Conservation (phyloP, 106 monocot species). For the Apostasia ramifera region DNA sequence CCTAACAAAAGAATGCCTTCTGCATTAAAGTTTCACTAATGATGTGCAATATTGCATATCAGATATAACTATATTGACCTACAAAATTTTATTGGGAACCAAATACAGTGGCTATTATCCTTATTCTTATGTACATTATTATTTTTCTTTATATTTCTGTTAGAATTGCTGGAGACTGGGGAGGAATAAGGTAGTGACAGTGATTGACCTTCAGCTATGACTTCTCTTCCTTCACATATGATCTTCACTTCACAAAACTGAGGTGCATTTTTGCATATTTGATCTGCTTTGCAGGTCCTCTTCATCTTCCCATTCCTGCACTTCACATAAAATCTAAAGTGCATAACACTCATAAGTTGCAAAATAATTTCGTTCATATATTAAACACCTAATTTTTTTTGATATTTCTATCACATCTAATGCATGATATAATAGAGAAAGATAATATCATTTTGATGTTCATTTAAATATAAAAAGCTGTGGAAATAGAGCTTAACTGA, state of each 20-base stretch:
- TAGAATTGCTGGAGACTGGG: not conserved
- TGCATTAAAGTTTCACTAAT: too few relatives aligned
- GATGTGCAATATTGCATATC: too few relatives aligned
- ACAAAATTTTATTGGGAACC: slow-evolving; percentile 18
- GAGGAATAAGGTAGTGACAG: not conserved
- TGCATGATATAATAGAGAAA: too few relatives aligned
- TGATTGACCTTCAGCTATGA: slow-evolving; percentile 3
- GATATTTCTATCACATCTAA: too few relatives aligned
- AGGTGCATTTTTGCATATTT: slow-evolving; percentile 49
- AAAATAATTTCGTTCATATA: too few relatives aligned
- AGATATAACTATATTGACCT: too few relatives aligned
- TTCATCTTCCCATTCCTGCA: slow-evolving; percentile 30
- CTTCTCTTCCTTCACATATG: slow-evolving; percentile 61
- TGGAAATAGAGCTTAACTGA: not conserved
- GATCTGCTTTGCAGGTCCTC: slow-evolving; percentile 51
- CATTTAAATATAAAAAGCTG: too few relatives aligned
- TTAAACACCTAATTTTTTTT: too few relatives aligned
- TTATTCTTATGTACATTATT: slow-evolving; percentile 3
- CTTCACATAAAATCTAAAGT: too few relatives aligned
- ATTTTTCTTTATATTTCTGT: slow-evolving; percentile 7
- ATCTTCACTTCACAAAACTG: slow-evolving; percentile 54
- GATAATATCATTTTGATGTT: too few relatives aligned
- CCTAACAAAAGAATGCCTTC: too few relatives aligned
- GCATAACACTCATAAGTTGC: too few relatives aligned
- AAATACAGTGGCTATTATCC: slow-evolving; percentile 14